A percentile compares a stretch with the other conserved stretches of the same genome.
Evolutionary conservation across 176 grass and related monocot species (phyloP).

Genomic region (Lolium perenne): DNA sequence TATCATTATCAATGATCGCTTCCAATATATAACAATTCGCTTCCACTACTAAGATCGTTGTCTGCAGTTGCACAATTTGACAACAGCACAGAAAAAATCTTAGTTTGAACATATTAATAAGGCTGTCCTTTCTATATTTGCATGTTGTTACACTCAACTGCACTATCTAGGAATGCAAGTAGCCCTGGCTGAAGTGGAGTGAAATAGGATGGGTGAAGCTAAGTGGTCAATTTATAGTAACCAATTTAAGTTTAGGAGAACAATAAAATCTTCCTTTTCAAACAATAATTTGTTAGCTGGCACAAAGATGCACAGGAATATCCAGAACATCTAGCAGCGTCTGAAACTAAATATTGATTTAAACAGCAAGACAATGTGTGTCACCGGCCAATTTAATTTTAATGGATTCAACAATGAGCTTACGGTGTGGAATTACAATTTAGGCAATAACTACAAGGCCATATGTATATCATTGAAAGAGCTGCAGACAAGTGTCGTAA

Average conservation of each 20-base stretch:
- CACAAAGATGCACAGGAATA: background rate
- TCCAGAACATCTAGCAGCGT: background rate
- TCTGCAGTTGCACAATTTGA: background rate
- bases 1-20: background rate
- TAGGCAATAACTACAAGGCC: too few relatives aligned
- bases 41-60: background rate
- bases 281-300: background rate
- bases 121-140: background rate
- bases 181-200: background rate
- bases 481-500: background rate
- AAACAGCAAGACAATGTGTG: background rate
- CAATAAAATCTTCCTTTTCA: too few relatives aligned
- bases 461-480: too few relatives aligned
- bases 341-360: background rate
- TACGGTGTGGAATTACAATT: background rate
- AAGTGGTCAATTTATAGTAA: background rate
- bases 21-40: background rate
- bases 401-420: background rate
- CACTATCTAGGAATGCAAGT: background rate
- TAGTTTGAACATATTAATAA: conserved; percentile 7
- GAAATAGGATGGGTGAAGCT: background rate
- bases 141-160: background rate
- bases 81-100: conserved; percentile 11
- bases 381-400: background rate
- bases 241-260: background rate